A percentile compares a stretch with the other conserved stretches of the same genome.
These are phyloP conservation scores for Eimeria necatrix DNA, from an alignment of 169 alveolate genomes.

Conservation along the genomic window DNA sequence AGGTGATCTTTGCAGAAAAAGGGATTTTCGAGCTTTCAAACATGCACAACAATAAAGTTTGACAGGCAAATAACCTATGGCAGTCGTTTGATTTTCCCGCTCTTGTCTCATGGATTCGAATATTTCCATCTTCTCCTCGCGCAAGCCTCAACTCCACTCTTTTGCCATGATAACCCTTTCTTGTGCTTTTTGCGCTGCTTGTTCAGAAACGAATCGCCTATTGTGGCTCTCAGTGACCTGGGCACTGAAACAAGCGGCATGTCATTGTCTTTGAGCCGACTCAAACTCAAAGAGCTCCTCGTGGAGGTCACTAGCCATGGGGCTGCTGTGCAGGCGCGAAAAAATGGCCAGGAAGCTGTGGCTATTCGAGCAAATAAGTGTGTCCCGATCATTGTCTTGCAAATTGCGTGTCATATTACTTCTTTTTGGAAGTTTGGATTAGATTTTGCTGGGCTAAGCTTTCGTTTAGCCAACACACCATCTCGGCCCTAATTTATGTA, in stretches of 20 bases:
- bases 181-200: not conserved
- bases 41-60: too few relatives aligned
- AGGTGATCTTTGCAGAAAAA: not conserved
- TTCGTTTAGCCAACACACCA: not conserved
- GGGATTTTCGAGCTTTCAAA: not conserved
- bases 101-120: too few relatives aligned
- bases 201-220: constrained; percentile 56
- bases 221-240: constrained; percentile 23
- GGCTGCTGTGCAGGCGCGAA: constrained; percentile 66
- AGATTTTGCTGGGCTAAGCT: not conserved
- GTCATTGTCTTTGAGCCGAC: constrained; percentile 17
- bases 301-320: constrained; percentile 81
- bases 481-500: too few relatives aligned
- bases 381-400: not conserved
- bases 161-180: too few relatives aligned
- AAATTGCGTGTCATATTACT: not conserved
- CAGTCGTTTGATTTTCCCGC: too few relatives aligned
- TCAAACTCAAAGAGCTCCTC: constrained; percentile 69
- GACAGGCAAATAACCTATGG: too few relatives aligned
- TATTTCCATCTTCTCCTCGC: too few relatives aligned
- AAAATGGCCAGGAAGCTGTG: constrained; percentile 72
- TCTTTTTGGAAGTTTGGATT: too few relatives aligned
- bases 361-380: constrained; percentile 75
- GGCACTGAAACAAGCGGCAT: constrained; percentile 52
- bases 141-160: too few relatives aligned